Evolutionary conservation across 169 alveolate genomes (phyloP).

Genomic region (Miamiensis avidus): DNA sequence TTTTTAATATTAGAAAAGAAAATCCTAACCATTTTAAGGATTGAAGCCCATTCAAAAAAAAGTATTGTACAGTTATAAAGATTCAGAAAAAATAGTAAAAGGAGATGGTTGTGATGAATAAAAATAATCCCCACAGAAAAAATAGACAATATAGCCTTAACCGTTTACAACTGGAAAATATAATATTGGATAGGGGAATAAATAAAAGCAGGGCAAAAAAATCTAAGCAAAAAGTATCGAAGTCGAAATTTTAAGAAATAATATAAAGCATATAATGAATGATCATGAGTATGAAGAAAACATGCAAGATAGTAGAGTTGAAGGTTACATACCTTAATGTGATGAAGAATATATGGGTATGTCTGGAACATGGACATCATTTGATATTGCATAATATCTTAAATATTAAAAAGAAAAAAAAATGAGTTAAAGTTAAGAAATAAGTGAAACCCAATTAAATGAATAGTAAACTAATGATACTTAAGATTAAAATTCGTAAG

Average conservation of each 20-base stretch:
- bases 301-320: no score
- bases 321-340: no score
- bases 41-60: no score
- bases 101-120: background rate
- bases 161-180: background rate
- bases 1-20: background rate
- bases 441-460: background rate
- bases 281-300: no score
- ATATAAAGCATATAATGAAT: background rate
- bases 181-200: background rate
- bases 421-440: background rate
- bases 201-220: background rate
- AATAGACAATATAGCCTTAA: no score
- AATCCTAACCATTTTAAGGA: background rate
- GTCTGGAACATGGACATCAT: background rate
- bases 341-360: background rate
- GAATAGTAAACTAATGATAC: background rate
- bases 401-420: no score
- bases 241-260: background rate
- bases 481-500: no score
- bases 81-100: no score
- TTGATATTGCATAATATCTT: background rate
- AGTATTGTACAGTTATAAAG: background rate
- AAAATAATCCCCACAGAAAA: background rate
- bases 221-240: no score